Evolutionary conservation across 2,329 filamentous ascomycete species (phyloP).

Genomic region (Sporothrix protearum): DNA sequence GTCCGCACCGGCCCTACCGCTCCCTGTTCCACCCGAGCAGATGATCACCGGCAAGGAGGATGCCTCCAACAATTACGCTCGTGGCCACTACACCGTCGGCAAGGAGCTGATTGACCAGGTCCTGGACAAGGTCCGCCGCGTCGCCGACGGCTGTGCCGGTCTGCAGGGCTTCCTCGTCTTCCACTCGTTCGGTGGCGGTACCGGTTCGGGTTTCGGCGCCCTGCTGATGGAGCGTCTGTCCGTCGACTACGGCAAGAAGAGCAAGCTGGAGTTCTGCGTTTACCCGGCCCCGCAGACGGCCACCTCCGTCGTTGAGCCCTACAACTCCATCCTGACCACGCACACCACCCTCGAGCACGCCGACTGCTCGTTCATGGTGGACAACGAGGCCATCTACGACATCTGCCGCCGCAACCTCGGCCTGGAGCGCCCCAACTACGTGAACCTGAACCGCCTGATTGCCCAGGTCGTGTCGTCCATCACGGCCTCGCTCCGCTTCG

Average conservation of each 20-base stretch:
- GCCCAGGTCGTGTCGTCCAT: conserved; percentile 99
- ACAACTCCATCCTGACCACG: conserved; percentile 99
- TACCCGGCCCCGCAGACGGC: conserved; percentile 97
- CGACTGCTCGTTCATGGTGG: conserved; percentile 99
- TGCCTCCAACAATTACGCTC: conserved; percentile 99
- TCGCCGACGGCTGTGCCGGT: conserved; percentile 96
- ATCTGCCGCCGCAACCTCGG: conserved; percentile 98
- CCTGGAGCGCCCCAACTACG: conserved; percentile 95
- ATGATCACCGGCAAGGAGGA: conserved; percentile 99
- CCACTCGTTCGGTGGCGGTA: conserved; percentile 99
- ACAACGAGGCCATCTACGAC: conserved; percentile 99
- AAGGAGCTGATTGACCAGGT: conserved; percentile 99
- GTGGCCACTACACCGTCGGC: conserved; percentile 98
- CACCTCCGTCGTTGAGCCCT: conserved; percentile 97
- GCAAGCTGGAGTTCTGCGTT: conserved; percentile 99
- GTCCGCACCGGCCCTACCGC: conserved; percentile 95
- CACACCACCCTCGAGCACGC: conserved; percentile 99
- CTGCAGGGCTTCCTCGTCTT: conserved; percentile 99
- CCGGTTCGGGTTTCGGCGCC: conserved; percentile 96
- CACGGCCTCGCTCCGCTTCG: conserved; percentile 96
- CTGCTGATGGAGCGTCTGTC: conserved; percentile 98
- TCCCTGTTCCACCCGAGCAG: conserved; percentile 96
- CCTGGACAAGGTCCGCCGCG: conserved; percentile 93
- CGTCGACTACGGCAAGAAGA: conserved; percentile 99
- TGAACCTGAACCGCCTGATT: conserved; percentile 98